phyloP scores from a whole-genome alignment of 2,329 filamentous ascomycete genomes.

The Biscogniauxia sp. region DNA sequence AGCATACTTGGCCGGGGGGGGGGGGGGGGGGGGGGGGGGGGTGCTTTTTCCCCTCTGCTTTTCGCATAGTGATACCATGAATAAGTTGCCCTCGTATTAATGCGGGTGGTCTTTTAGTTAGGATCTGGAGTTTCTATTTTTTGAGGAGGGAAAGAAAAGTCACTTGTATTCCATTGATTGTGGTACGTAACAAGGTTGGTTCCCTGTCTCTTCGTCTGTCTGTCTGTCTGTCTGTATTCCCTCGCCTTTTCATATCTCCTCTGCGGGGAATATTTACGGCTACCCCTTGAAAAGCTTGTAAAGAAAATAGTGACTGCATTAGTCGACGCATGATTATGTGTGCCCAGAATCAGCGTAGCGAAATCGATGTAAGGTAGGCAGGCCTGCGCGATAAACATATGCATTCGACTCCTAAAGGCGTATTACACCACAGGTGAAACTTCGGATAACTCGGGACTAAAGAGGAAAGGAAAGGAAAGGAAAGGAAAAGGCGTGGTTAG shows the following conservation, averaged over 20 bases:
- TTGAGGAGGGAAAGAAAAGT: too few relatives aligned
- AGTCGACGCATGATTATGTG: background rate
- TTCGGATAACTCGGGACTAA: background rate
- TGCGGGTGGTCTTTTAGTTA: too few relatives aligned
- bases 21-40: too few relatives aligned
- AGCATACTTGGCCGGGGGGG: background rate
- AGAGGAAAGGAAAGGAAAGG: background rate
- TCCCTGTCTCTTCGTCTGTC: too few relatives aligned
- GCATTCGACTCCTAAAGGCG: background rate
- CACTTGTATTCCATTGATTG: too few relatives aligned
- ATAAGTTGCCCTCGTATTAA: too few relatives aligned
- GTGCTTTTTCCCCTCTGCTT: background rate
- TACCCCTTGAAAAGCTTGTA: background rate
- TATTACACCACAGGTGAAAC: background rate
- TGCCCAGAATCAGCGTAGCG: too few relatives aligned
- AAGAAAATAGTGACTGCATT: background rate
- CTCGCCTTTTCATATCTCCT: background rate
- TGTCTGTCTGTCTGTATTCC: background rate
- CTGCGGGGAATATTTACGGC: background rate
- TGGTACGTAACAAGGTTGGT: too few relatives aligned
- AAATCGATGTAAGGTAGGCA: too few relatives aligned
- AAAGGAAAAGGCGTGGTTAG: background rate
- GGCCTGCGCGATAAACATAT: background rate
- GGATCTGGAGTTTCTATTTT: too few relatives aligned
- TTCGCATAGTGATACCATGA: background rate